Conservation (phyloP, 2,329 filamentous ascomycete genomes). For the Sporothrix euskadiensis region DNA sequence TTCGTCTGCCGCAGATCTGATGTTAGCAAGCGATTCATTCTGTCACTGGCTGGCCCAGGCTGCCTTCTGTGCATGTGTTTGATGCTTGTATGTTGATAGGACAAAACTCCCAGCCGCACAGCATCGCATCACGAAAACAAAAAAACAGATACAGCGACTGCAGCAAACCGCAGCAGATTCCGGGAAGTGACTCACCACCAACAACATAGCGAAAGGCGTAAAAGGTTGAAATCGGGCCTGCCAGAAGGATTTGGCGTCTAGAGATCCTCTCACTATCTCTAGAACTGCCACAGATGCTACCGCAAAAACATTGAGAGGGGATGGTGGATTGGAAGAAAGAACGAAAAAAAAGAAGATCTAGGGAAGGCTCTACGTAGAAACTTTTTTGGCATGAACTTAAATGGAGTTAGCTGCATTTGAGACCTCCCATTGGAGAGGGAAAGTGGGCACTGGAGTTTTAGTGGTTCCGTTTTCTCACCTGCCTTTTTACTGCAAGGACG, state of each 20-base stretch:
- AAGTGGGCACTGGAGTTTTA: conserved; percentile 23
- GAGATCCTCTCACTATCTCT: conserved; percentile 77
- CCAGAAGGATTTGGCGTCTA: conserved; percentile 61
- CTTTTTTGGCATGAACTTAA: conserved; percentile 27
- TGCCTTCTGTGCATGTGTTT: too few species aligned
- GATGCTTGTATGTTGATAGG: neutral
- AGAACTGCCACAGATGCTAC: conserved; percentile 73
- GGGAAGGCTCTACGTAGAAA: conserved; percentile 20
- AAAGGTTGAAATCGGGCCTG: conserved; percentile 33
- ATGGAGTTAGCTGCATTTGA: conserved; percentile 10
- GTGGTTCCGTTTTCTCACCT: conserved; percentile 9
- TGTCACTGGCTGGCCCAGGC: neutral
- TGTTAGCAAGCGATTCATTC: conserved; percentile 35
- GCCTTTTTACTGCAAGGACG: neutral
- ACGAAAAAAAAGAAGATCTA: conserved; percentile 18
- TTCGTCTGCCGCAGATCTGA: conserved; percentile 55
- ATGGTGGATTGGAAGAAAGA: neutral
- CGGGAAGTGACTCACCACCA: conserved; percentile 38
- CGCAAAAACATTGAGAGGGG: conserved; percentile 58
- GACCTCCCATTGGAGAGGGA: conserved; percentile 16
- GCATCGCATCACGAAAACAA: conserved; percentile 17
- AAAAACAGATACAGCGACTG: neutral
- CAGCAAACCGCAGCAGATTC: neutral
- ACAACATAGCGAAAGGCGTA: conserved; percentile 40
- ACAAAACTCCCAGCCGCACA: neutral